Conservation (phyloP, 1,139 yeast genomes). For the Debaryomyces coudertii region DNA sequence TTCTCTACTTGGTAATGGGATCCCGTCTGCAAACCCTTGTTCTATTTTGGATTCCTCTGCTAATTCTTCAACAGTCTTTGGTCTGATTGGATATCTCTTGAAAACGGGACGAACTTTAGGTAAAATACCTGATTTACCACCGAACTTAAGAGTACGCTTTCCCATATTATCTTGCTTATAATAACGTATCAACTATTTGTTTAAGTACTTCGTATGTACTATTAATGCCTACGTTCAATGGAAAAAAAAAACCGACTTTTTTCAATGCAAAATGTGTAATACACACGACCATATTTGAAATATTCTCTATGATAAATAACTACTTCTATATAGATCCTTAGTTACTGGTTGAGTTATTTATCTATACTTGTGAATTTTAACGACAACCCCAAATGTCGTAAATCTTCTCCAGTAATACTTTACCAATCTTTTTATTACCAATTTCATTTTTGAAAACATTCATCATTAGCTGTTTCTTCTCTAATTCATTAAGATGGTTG, state of each 20-base stretch:
- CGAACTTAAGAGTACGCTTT: conserved; percentile 53
- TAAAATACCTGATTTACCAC: conserved; percentile 80
- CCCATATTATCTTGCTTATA: conserved; percentile 36
- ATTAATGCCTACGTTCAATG: background rate
- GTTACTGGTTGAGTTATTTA: background rate
- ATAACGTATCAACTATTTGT: background rate
- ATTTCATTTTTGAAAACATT: conserved; percentile 53
- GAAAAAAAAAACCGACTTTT: conserved; percentile 6
- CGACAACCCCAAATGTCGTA: conserved; percentile 62
- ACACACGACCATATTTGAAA: conserved; percentile 7
- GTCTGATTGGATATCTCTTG: conserved; percentile 62
- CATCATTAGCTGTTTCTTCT: conserved; percentile 45
- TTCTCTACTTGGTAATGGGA: conserved; percentile 72
- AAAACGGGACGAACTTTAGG: conserved; percentile 77
- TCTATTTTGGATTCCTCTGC: conserved; percentile 49
- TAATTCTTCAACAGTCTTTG: conserved; percentile 40
- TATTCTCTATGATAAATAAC: background rate
- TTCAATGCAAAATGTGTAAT: background rate
- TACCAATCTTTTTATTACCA: conserved; percentile 64
- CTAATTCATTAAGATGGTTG: conserved; percentile 23
- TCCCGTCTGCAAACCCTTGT: conserved; percentile 75
- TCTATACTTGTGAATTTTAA: background rate
- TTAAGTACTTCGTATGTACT: background rate
- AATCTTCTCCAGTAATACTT: conserved; percentile 59
- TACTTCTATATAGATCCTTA: conserved; percentile 6